Percentiles rank a stretch among this genome's conserved stretches.
phyloP scores from a whole-genome alignment of 257 asterid genomes.

The Nyctanthes arbortristis region DNA sequence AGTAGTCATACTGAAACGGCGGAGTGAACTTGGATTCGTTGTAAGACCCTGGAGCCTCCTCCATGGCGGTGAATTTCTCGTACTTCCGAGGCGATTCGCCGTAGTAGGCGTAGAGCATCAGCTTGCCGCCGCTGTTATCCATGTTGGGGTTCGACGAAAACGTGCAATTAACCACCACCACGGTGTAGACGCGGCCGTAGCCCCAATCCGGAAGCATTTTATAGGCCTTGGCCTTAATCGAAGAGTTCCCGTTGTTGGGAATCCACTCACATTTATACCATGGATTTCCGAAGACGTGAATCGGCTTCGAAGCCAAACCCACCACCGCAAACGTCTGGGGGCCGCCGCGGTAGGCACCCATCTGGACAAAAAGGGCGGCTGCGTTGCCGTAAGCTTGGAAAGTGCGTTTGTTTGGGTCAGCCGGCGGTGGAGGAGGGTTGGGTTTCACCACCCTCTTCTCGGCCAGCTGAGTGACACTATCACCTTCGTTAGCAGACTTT shows the following conservation, averaged over 20 bases:
- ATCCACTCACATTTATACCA: conserved; percentile 86
- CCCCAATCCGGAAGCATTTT: conserved; percentile 80
- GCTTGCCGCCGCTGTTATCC: conserved; percentile 56
- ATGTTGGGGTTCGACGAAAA: conserved; percentile 44
- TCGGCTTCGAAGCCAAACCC: conserved; percentile 82
- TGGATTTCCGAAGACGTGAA: conserved; percentile 69
- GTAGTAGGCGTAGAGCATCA: conserved; percentile 52
- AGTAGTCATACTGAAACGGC: conserved; percentile 50
- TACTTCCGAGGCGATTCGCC: conserved; percentile 39
- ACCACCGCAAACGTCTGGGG: conserved; percentile 64
- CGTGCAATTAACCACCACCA: conserved; percentile 62
- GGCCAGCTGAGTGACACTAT: neutral
- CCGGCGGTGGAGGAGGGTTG: no score
- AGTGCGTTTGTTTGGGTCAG: conserved; percentile 57
- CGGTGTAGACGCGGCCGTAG: conserved; percentile 79
- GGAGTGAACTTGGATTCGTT: conserved; percentile 40
- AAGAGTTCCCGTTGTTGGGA: conserved; percentile 39
- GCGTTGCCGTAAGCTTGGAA: conserved; percentile 67
- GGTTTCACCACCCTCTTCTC: conserved; percentile 33
- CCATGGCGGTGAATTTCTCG: conserved; percentile 51
- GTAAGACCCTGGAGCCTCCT: conserved; percentile 49
- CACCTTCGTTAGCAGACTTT: neutral
- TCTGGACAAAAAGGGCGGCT: conserved; percentile 75
- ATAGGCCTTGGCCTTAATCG: conserved; percentile 44
- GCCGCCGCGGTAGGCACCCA: conserved; percentile 97